These are phyloP conservation scores for Leptographium procerum DNA, from an alignment of 2,329 filamentous ascomycete genomes.

Conservation along the genomic window DNA sequence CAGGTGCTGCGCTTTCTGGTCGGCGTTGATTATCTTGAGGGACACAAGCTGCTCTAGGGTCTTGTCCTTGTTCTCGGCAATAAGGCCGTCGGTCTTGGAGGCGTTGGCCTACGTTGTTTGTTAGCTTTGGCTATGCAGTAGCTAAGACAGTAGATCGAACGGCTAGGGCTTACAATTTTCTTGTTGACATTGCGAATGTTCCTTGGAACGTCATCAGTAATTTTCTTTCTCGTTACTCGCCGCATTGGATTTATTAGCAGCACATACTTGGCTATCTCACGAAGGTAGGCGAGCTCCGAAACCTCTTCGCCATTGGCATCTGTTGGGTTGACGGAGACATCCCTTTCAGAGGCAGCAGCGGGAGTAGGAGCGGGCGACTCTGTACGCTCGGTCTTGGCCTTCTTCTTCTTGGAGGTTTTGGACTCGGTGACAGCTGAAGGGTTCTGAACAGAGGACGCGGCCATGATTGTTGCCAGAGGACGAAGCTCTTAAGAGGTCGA, in stretches of 20 bases:
- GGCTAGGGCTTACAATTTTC: slow-evolving; percentile 62
- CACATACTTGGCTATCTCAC: slow-evolving; percentile 75
- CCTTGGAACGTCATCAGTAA: slow-evolving; percentile 33
- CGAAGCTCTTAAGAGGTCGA: not conserved
- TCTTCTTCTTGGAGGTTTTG: slow-evolving; percentile 61
- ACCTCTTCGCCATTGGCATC: slow-evolving; percentile 55
- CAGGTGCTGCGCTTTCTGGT: slow-evolving; percentile 65
- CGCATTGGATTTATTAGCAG: not conserved
- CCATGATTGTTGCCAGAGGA: slow-evolving; percentile 33
- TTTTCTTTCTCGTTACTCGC: not conserved
- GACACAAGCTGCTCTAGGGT: slow-evolving; percentile 62
- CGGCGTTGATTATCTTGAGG: slow-evolving; percentile 63
- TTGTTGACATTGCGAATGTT: slow-evolving; percentile 87
- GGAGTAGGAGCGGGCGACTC: slow-evolving; percentile 42
- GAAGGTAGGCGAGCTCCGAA: slow-evolving; percentile 70
- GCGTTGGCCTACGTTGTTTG: slow-evolving; percentile 45
- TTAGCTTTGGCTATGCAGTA: not conserved
- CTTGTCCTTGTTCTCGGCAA: slow-evolving; percentile 58
- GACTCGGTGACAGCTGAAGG: slow-evolving; percentile 49
- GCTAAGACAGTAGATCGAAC: no score
- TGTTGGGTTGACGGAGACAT: slow-evolving; percentile 30
- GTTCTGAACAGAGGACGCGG: slow-evolving; percentile 52
- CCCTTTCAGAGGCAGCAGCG: slow-evolving; percentile 35
- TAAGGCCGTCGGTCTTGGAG: slow-evolving; percentile 58
- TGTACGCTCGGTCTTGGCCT: slow-evolving; percentile 45